Conservation (phyloP, 495 filamentous ascomycete species). For the Parachaetomium inaequale region DNA sequence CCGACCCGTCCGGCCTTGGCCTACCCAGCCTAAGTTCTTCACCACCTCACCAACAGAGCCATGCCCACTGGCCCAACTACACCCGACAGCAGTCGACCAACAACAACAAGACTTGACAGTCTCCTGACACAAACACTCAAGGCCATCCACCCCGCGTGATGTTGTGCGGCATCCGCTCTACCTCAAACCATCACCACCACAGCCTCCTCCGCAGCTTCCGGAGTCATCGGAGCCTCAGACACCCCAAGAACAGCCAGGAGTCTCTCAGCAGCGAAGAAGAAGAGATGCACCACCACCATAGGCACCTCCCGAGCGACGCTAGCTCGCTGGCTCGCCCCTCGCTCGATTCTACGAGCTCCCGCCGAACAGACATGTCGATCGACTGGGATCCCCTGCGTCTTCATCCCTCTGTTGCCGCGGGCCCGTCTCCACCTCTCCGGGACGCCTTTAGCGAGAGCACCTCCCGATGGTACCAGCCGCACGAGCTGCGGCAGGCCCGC, state of each 20-base stretch:
- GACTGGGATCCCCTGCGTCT: conserved; percentile 37
- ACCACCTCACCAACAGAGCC: conserved; percentile 6
- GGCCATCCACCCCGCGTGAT: conserved; percentile 11
- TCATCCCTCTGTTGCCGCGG: conserved; percentile 25
- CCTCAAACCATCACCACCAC: conserved; percentile 15
- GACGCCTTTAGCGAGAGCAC: conserved; percentile 10
- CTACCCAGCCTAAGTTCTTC: not conserved
- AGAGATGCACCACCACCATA: conserved; percentile 18
- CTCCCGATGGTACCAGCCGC: conserved; percentile 19
- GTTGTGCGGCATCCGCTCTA: conserved; percentile 26
- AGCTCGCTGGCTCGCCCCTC: conserved; percentile 31
- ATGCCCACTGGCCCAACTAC: not conserved
- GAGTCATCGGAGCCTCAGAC: conserved; percentile 28
- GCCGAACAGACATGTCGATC: conserved; percentile 26
- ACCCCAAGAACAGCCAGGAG: not conserved
- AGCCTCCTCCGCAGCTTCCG: conserved; percentile 34
- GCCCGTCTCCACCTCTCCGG: conserved; percentile 15
- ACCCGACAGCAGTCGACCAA: not conserved
- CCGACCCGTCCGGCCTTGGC: not conserved
- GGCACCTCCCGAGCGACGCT: conserved; percentile 25
- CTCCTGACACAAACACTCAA: too few species aligned
- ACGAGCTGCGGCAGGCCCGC: conserved; percentile 24
- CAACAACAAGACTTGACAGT: not conserved
- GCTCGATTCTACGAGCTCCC: conserved; percentile 21
- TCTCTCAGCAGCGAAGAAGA: not conserved